phyloP scores from a whole-genome alignment of 1,284 basidiomycete genomes.

The Heterobasidion parviporum region DNA sequence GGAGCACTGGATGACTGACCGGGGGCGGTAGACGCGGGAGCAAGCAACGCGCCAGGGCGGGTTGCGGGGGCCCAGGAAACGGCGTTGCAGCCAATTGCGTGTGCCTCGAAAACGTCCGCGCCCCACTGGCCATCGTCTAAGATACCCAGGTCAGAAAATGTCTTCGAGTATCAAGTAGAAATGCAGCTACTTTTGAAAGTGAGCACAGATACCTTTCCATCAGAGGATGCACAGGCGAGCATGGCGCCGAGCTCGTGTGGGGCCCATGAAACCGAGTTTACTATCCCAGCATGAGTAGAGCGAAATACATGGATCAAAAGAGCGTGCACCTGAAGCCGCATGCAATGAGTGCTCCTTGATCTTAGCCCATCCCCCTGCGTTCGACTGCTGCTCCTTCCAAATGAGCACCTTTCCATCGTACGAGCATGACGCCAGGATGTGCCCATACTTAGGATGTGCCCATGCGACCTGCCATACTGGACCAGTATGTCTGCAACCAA shows the following conservation, averaged over 20 bases:
- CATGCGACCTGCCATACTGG: constrained; percentile 99
- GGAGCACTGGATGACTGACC: constrained; percentile 12
- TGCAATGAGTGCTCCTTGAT: constrained; percentile 96
- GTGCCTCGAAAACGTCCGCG: constrained; percentile 91
- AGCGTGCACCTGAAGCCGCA: constrained; percentile 75
- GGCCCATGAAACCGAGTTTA: constrained; percentile 98
- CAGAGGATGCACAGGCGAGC: constrained; percentile 95
- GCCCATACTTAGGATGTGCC: constrained; percentile 96
- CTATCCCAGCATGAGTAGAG: constrained; percentile 27
- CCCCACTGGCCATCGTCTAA: constrained; percentile 95
- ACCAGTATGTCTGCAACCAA: constrained; percentile 70
- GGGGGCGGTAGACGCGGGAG: constrained; percentile 38
- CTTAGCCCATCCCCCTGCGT: constrained; percentile 74
- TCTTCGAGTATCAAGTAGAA: neutral
- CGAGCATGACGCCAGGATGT: constrained; percentile 94
- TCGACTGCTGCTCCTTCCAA: constrained; percentile 81
- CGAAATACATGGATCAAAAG: neutral
- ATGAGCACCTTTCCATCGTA: constrained; percentile 98
- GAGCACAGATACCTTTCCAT: constrained; percentile 94
- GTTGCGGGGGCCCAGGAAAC: constrained; percentile 97
- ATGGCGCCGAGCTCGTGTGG: constrained; percentile 96
- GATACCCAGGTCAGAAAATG: neutral
- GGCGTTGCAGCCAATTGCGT: constrained; percentile 95
- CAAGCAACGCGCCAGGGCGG: constrained; percentile 76
- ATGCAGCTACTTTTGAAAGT: constrained; percentile 87